phyloP scores from a whole-genome alignment of 129 eudicot species.

The Erigeron canadensis region DNA sequence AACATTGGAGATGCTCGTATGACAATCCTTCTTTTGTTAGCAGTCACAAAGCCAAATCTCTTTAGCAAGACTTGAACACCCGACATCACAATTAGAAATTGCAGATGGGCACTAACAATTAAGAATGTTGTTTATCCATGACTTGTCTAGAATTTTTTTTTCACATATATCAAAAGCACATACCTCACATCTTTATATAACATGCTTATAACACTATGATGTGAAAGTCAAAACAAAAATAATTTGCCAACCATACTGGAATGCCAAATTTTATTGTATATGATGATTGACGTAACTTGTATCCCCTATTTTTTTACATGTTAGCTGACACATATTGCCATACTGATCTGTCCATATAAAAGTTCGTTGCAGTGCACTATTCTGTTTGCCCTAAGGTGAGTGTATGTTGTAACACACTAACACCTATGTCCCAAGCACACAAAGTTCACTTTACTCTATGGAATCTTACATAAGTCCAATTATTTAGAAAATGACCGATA shows the following conservation, averaged over 20 bases:
- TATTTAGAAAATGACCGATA: neutral
- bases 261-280: neutral
- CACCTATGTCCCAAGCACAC: neutral
- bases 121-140: neutral
- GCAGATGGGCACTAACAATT: neutral
- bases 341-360: neutral
- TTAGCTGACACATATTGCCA: neutral
- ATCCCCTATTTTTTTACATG: neutral
- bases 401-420: neutral
- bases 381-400: neutral
- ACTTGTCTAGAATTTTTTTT: too few relatives aligned
- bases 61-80: neutral
- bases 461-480: neutral
- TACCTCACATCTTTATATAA: neutral
- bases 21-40: neutral
- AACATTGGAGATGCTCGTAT: too few relatives aligned
- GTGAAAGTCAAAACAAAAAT: neutral
- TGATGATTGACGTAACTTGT: neutral
- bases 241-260: neutral
- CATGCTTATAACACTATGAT: neutral
- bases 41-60: neutral
- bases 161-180: conserved; percentile 1
- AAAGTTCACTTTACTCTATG: neutral
- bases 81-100: neutral
- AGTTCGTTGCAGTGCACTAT: neutral